Conservation (phyloP, 73 alveolate species). For the Paraurostyla sp. region DNA sequence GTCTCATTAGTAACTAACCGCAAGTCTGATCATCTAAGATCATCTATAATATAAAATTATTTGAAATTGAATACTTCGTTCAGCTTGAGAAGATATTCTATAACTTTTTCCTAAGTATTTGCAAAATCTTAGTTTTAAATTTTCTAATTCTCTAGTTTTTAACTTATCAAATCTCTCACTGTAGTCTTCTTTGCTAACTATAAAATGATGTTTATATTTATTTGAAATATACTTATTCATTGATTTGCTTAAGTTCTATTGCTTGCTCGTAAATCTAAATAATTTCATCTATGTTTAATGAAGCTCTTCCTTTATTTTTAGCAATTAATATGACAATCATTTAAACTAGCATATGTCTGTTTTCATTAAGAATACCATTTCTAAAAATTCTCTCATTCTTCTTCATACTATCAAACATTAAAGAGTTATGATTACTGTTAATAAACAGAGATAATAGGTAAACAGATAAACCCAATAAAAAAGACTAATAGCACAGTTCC, state of each 20-base stretch:
- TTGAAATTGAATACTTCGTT: constrained; percentile 10
- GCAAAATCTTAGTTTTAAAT: not conserved
- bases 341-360: not conserved
- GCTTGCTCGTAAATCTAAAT: not conserved
- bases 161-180: constrained; percentile 1
- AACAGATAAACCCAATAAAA: constrained; percentile 6
- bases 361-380: constrained; percentile 38
- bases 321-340: not conserved
- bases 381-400: constrained; percentile 3
- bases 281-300: not conserved
- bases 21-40: not conserved
- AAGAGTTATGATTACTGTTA: not conserved
- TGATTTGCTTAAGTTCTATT: not conserved
- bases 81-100: not conserved
- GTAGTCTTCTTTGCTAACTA: constrained; percentile 45
- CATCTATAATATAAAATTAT: not conserved
- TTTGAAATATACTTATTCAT: not conserved
- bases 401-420: constrained; percentile 1
- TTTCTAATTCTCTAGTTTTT: not conserved
- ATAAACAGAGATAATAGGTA: constrained; percentile 23
- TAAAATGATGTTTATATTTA: not conserved
- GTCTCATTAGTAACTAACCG: not conserved
- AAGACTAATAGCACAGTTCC: constrained; percentile 38
- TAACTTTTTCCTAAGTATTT: not conserved
- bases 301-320: not conserved